Conservation (phyloP, 352 stramenopile species). For the Phytopythium oedochilum region DNA sequence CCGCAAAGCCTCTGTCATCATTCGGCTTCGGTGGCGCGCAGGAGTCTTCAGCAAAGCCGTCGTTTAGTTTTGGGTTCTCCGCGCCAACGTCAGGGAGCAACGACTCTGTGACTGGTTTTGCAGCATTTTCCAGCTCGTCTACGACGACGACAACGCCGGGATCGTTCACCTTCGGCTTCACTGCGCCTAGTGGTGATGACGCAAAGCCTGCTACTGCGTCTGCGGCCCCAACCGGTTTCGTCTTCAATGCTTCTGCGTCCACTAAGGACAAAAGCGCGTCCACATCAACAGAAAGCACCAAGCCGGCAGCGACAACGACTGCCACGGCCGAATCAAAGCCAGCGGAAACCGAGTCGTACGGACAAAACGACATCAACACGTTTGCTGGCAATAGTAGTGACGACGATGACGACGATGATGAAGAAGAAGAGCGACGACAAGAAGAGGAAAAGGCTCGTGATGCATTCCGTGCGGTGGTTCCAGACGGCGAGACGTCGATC, state of each 20-base stretch:
- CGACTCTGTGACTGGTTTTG: background rate
- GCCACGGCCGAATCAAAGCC: background rate
- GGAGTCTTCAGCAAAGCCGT: background rate
- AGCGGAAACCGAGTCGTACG: constrained; percentile 32
- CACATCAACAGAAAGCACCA: background rate
- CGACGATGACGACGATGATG: constrained; percentile 48
- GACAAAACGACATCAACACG: constrained; percentile 59
- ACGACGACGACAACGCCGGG: background rate
- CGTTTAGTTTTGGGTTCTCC: background rate
- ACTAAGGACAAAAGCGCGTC: background rate
- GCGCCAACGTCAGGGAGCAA: background rate
- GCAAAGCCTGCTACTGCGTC: background rate
- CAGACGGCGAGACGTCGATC: constrained; percentile 24
- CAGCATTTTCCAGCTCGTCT: background rate
- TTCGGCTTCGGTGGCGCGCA: background rate
- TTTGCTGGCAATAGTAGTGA: constrained; percentile 36
- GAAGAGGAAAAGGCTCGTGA: constrained; percentile 43
- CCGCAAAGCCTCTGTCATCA: background rate
- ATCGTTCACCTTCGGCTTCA: background rate
- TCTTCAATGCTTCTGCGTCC: background rate
- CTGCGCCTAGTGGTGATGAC: background rate
- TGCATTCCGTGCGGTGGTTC: constrained; percentile 37
- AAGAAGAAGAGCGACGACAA: constrained; percentile 62
- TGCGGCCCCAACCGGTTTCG: background rate
- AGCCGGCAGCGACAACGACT: no score